Evolutionary conservation across 768 basidiomycete species (phyloP), one percentile per base, ranked within the genome.

Genomic region (Auricularia sp.): DNA sequence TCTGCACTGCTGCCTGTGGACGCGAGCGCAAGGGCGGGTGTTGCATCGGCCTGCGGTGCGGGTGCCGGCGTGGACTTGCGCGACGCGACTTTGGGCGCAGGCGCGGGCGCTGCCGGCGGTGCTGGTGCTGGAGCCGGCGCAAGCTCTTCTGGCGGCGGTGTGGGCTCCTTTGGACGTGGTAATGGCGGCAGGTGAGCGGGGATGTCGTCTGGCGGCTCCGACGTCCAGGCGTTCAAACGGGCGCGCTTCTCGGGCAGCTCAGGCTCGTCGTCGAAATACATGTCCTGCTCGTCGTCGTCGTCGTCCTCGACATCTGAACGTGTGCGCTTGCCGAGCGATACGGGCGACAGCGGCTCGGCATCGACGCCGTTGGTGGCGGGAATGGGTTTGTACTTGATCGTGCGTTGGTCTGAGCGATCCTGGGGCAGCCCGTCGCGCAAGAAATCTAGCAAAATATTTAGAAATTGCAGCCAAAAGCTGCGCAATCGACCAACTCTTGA

Each of bases 121-220:
- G 24, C 54, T 18, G 36, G 14, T 35, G 13, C 54, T 34, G 74
- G 56, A 42, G 34, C n/a, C 3, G 64, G 47, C 13, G 37, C 34
- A n/a, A 39, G 39, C 4, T 33, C 59, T 33, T 16, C 14, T 34
- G 47, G 37, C 34, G 65, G 62, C 34, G 24, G 18, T 21, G 10
- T 67, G 45, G 65, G 70, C 75, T 21, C 70, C 67, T 21, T 74
- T 64, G 34, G 29, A 24, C 33, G 37, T 37, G 88, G 88, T 70
- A 89, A 89, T 0, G 88, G 86, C 1, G 88, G 88, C 3, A 90
- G 73, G 68, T 85, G 86, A 67, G 81, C 76, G 14, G 88, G 88
- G 63, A 90, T 79, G 71, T 89, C 80, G 61, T 80, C 75, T 69
- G 86, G 86, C 1, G 86, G 81, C 24, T 81, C 75, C 87, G 76